Conservation (phyloP, 208 protist species). For the Porcisia deanei region DNA sequence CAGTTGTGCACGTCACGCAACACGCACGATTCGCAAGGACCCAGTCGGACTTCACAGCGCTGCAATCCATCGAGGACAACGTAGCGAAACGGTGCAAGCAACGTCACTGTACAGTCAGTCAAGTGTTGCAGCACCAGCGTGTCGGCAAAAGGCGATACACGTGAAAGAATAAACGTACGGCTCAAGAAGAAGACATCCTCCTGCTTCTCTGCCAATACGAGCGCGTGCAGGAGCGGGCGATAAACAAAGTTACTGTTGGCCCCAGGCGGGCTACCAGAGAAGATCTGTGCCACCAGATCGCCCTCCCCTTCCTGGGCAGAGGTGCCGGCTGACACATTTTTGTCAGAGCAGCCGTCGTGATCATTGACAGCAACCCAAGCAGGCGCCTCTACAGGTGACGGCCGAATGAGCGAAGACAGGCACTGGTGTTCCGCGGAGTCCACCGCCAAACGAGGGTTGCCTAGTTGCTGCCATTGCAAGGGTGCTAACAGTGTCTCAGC, state of each 20-base stretch:
- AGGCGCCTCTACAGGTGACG: constrained; percentile 15
- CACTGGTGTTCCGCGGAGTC: background rate
- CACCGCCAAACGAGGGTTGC: background rate
- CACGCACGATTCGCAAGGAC: constrained; percentile 55
- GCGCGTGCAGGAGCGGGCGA: constrained; percentile 34
- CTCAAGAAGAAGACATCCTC: constrained; percentile 32
- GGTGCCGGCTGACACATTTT: background rate
- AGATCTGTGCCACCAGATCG: constrained; percentile 7
- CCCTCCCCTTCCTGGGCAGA: background rate
- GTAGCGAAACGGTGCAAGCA: constrained; percentile 56
- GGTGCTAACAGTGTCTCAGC: background rate
- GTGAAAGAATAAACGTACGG: constrained; percentile 30
- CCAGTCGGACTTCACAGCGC: constrained; percentile 55
- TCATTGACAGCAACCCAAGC: background rate
- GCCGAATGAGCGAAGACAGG: constrained; percentile 15
- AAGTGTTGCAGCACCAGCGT: constrained; percentile 65
- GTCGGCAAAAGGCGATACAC: constrained; percentile 23
- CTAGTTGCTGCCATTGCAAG: background rate
- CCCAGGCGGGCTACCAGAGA: background rate
- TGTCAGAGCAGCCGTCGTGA: background rate
- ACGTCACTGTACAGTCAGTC: constrained; percentile 46
- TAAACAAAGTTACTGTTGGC: constrained; percentile 12
- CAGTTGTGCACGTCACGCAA: constrained; percentile 48
- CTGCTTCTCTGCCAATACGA: constrained; percentile 43
- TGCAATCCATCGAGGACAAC: constrained; percentile 53